Evolutionary conservation across 2,329 filamentous ascomycete genomes (phyloP), one percentile per base, ranked within the genome.

Genomic region (Colletotrichum lentis): DNA sequence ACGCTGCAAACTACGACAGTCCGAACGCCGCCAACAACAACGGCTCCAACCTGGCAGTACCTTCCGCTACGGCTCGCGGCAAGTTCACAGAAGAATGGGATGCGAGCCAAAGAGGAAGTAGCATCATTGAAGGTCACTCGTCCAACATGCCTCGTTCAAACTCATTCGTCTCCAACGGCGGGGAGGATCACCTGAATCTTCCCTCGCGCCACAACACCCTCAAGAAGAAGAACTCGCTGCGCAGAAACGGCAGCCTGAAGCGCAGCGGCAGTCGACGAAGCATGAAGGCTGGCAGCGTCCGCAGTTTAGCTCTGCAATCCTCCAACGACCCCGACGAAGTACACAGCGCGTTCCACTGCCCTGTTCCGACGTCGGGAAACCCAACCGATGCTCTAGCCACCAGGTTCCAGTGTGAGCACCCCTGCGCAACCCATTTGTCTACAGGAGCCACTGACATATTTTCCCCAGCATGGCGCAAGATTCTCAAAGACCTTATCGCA

Each of bases 401-500:
- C 73, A 88, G 96, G 62, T 99, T 99, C 77, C 92, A 97, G 83
- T 87, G 94, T 94, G 84, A 69, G 87, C 77, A 14, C 20, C 20
- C 5, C n/a, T 22, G 35, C 10, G 18, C 12, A 66, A 18, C 8
- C 22, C 22, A 35, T 35, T 8, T 2, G 5, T 41, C 5, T 14
- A 11, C 35, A 8, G 18, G 6, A 27, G 46, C 14, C 14, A n/a
- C 46, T 67, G 31, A 69, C 58, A 27, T 11, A 14, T 24, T 27
- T 39, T 18, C 53, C 58, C 62, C 73, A 96, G 94, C 92, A 59
- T 99, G 96, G 96, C 89, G 96, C 74, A 97, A 97, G 82, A 86
- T 97, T 16, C 86, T 99, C 61, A 98, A 98, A 78, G 94, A 97
- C 72, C 85, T 98, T 52, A 97, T 98, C 72, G 83, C 91, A 64